Base-by-base conservation (phyloP, 2,329 filamentous ascomycete species). In the Alternaria consortialis region DNA sequence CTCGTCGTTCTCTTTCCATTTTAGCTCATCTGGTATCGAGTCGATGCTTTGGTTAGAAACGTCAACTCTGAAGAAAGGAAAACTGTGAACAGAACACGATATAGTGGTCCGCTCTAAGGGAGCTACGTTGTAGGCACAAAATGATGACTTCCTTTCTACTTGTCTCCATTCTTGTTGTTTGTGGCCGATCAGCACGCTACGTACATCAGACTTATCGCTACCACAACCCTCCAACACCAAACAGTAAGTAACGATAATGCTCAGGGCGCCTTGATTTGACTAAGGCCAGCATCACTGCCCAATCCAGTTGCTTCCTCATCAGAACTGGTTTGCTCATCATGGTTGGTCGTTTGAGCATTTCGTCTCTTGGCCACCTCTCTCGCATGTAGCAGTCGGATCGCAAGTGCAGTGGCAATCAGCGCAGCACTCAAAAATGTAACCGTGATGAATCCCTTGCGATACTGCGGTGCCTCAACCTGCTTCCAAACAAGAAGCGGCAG, bases 401-500 rank as follows among this genome's bases (percentile, higher is more conserved):
- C 52, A 27, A 88, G 80, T 0, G 86, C 77, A 7, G 80, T 85
- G 0, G 69, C 74, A 42, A 89, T 88, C 53, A 90, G 68, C 1
- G 57, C 53, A 8, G 47, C 59, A 44, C 68, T 72, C 46, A 74
- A 53, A 25, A 53, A 70, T 8, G 64, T 60, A 1, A 71, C 60
- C 0, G 87, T 88, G 9, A 86, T 81, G 52, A 84, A 90, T 0
- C 88, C 88, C 67, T 89, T 90, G 1, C 77, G 80, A 57, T 90
- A 91, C 43, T 79, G 65, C 0, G 88, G 88, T 0, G 84, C 86
- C 58, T 90, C 87, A 0, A 88, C 81, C 70, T 88, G 86, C 76
- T 88, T 85, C 88, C 88, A 91, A 9, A 90, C 83, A 8, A 90
- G 72, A 32, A 90, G 81, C 7, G 90, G 90, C 42, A 92, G 73